Percentiles rank a stretch among this genome's conserved stretches.
Conservation (phyloP, 2,329 filamentous ascomycete genomes). For the Sporothrix protearum region DNA sequence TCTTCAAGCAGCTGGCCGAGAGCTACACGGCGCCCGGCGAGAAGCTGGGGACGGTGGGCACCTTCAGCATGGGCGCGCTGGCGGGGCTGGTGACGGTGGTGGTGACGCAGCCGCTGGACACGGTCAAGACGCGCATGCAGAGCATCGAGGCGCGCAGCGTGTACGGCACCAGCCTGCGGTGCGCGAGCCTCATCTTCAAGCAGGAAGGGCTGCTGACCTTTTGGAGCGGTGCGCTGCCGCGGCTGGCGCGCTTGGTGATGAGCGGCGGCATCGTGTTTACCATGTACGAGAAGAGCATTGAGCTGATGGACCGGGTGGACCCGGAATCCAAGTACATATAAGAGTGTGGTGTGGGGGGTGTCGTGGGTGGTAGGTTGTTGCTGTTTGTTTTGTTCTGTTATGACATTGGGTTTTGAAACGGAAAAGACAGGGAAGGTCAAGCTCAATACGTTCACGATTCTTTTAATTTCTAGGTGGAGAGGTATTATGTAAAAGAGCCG, state of each 20-base stretch:
- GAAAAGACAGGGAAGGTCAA: too few species aligned
- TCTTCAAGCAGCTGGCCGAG: conserved; percentile 83
- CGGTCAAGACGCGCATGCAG: conserved; percentile 97
- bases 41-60: conserved; percentile 82
- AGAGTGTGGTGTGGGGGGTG: not conserved
- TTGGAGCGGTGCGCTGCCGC: conserved; percentile 88
- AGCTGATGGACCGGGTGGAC: conserved; percentile 73
- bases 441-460: not conserved
- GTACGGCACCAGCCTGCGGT: conserved; percentile 86
- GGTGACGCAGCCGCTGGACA: conserved; percentile 74
- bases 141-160: conserved; percentile 75
- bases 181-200: conserved; percentile 76
- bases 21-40: conserved; percentile 91
- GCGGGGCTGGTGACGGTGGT: conserved; percentile 90
- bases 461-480: not conserved
- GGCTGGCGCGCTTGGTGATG: conserved; percentile 77
- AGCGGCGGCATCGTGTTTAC: conserved; percentile 98
- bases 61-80: conserved; percentile 84
- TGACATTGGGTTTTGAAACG: not conserved
- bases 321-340: conserved; percentile 80
- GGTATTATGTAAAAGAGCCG: conserved; percentile 7
- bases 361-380: not conserved
- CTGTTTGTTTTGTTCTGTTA: not conserved
- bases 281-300: conserved; percentile 97
- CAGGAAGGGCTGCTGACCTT: conserved; percentile 87